phyloP scores from a whole-genome alignment of 768 basidiomycete genomes.

The Piloderma croceum region DNA sequence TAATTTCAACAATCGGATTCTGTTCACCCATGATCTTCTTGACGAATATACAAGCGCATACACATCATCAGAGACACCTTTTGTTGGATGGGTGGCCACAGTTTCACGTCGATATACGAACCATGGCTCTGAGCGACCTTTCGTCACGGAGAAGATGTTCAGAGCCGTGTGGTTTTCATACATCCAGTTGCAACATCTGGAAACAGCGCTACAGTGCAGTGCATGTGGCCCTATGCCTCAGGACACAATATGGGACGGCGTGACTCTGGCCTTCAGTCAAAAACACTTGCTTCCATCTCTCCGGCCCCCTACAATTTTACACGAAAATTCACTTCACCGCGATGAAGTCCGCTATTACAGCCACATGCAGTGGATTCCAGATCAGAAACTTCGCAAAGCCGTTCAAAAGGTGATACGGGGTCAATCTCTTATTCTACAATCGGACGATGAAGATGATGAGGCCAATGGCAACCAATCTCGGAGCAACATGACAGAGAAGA shows the following conservation, averaged over 20 bases:
- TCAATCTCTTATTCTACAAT: background rate
- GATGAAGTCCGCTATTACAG: conserved; percentile 3
- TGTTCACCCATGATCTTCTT: conserved; percentile 26
- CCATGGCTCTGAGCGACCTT: conserved; percentile 7
- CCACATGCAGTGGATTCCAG: conserved; percentile 8
- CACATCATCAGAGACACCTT: conserved; percentile 32
- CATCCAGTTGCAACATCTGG: conserved; percentile 16
- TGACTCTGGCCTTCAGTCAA: conserved; percentile 25
- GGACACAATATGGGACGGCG: conserved; percentile 30
- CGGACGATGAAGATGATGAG: background rate
- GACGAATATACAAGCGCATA: conserved; percentile 29
- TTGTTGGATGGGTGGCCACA: conserved; percentile 22
- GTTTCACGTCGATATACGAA: conserved; percentile 18
- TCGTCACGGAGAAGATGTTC: conserved; percentile 26
- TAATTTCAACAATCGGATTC: conserved; percentile 13
- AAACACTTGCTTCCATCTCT: conserved; percentile 22
- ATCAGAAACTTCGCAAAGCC: background rate
- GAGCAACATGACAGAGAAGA: background rate
- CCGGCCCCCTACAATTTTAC: conserved; percentile 20
- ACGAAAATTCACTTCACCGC: conserved; percentile 6
- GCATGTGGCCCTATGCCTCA: conserved; percentile 24
- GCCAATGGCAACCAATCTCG: background rate
- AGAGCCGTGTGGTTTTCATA: conserved; percentile 31
- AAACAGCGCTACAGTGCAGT: conserved; percentile 21
- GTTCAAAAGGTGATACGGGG: background rate